These are phyloP conservation scores for Plantago ovata DNA, from an alignment of 257 asterid species.

Conservation along the genomic window DNA sequence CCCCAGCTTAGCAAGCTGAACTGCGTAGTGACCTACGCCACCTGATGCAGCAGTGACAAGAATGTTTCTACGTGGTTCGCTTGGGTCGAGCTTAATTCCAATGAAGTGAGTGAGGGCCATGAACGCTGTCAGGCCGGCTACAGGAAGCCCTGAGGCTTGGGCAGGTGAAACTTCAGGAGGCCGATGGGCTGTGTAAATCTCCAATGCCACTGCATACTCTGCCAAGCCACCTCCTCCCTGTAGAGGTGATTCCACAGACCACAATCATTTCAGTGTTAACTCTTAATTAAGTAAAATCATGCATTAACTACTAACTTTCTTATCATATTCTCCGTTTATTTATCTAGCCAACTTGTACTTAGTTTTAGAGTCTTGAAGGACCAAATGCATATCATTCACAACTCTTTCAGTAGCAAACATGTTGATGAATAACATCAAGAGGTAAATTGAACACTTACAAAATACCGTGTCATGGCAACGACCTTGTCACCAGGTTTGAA, in stretches of 20 bases:
- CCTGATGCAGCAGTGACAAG: constrained; percentile 73
- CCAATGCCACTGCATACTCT: constrained; percentile 55
- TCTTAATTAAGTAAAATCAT: no score
- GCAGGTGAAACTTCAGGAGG: constrained; percentile 55
- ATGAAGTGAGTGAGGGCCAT: constrained; percentile 39
- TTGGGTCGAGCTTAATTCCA: constrained; percentile 42
- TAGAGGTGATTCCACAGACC: no score
- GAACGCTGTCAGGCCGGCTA: constrained; percentile 58
- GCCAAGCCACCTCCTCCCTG: constrained; percentile 71
- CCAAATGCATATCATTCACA: no score
- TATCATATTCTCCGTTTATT: no score
- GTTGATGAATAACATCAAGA: no score
- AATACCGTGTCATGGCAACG: constrained; percentile 30
- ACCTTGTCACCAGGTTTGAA: constrained; percentile 64
- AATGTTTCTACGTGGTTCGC: constrained; percentile 42
- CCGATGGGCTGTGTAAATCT: constrained; percentile 37
- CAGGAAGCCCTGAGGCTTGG: constrained; percentile 51
- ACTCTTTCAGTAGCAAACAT: no score
- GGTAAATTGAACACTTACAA: constrained; percentile 32
- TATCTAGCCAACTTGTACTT: no score
- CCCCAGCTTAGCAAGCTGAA: constrained; percentile 71
- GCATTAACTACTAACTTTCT: no score
- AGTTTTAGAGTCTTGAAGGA: no score
- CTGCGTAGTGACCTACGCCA: constrained; percentile 74
- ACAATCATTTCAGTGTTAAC: no score